Conservation (phyloP, 768 basidiomycete genomes). For the Guyanaporus albipodus region DNA sequence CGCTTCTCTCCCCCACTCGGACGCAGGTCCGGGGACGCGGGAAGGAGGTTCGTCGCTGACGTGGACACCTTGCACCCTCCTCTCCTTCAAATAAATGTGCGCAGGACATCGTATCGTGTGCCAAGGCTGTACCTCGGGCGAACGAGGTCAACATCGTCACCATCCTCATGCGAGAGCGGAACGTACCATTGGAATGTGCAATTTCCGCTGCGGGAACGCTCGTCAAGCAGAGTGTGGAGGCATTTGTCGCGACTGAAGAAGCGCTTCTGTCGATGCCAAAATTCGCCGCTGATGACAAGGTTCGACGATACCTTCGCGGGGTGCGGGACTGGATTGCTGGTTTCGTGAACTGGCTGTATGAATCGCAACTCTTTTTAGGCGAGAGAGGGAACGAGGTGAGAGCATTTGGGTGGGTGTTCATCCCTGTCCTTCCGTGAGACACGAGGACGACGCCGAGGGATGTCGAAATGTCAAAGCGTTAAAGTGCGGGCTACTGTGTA, state of each 20-base stretch:
- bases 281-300: slow-evolving; percentile 21
- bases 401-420: slow-evolving; percentile 61
- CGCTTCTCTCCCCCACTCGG: too few species aligned
- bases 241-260: slow-evolving; percentile 26
- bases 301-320: slow-evolving; percentile 42
- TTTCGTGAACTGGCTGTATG: slow-evolving; percentile 61
- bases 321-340: slow-evolving; percentile 56
- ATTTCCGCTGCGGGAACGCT: slow-evolving; percentile 19
- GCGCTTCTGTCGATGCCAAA: slow-evolving; percentile 15
- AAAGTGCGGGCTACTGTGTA: too few species aligned
- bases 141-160: slow-evolving; percentile 46
- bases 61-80: too few species aligned
- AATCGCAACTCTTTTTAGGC: slow-evolving; percentile 59
- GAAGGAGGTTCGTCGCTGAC: too few species aligned
- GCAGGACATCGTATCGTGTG: slow-evolving; percentile 58
- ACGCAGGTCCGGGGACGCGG: too few species aligned
- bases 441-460: too few species aligned
- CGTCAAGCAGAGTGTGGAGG: slow-evolving; percentile 27
- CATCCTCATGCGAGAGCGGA: slow-evolving; percentile 43
- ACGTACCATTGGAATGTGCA: slow-evolving; percentile 48
- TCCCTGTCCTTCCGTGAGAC: slow-evolving; percentile 25
- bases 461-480: too few species aligned
- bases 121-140: slow-evolving; percentile 39
- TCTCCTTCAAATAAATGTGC: too few species aligned
- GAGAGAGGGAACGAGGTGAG: slow-evolving; percentile 54